phyloP scores from a whole-genome alignment of 257 asterid species.

The Knoxia roxburghii region DNA sequence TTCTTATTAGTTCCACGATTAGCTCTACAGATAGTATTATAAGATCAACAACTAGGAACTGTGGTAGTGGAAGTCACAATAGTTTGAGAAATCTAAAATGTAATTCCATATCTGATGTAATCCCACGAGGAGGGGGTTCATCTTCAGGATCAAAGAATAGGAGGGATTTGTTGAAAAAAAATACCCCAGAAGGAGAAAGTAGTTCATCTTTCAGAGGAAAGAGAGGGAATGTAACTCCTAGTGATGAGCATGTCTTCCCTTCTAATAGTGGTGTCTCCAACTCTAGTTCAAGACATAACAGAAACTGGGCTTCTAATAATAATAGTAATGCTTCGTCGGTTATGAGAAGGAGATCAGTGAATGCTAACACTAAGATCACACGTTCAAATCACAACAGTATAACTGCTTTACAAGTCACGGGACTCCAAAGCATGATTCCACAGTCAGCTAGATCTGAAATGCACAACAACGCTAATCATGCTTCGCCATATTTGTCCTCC shows the following conservation, averaged over 20 bases:
- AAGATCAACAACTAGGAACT: slow-evolving; percentile 22
- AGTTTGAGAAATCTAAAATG: slow-evolving; percentile 41
- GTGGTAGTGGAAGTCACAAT: slow-evolving; percentile 26
- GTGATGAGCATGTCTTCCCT: slow-evolving; percentile 20
- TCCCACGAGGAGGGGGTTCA: slow-evolving; percentile 34
- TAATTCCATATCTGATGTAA: slow-evolving; percentile 36
- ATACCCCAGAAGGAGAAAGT: slow-evolving; percentile 50
- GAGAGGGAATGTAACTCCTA: slow-evolving; percentile 16
- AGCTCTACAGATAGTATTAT: slow-evolving; percentile 24
- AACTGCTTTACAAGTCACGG: slow-evolving; percentile 29
- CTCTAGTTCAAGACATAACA: slow-evolving; percentile 32
- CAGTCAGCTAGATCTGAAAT: slow-evolving; percentile 24
- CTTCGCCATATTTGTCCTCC: slow-evolving; percentile 27
- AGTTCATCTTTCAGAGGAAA: slow-evolving; percentile 41
- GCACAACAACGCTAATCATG: slow-evolving; percentile 25
- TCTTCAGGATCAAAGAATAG: slow-evolving; percentile 33
- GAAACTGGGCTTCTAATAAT: slow-evolving; percentile 28
- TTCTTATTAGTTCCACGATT: slow-evolving; percentile 25
- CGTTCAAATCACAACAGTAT: slow-evolving; percentile 28
- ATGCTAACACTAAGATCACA: slow-evolving; percentile 31
- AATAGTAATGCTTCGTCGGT: slow-evolving; percentile 30
- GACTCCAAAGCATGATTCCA: slow-evolving; percentile 22
- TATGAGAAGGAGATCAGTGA: slow-evolving; percentile 39
- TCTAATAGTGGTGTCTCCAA: slow-evolving; percentile 39
- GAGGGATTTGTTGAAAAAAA: slow-evolving; percentile 35